Evolutionary conservation across 805 yeast species (phyloP), one percentile per base, ranked within the genome.

Genomic region (Blastobotrys mokoenaii): DNA sequence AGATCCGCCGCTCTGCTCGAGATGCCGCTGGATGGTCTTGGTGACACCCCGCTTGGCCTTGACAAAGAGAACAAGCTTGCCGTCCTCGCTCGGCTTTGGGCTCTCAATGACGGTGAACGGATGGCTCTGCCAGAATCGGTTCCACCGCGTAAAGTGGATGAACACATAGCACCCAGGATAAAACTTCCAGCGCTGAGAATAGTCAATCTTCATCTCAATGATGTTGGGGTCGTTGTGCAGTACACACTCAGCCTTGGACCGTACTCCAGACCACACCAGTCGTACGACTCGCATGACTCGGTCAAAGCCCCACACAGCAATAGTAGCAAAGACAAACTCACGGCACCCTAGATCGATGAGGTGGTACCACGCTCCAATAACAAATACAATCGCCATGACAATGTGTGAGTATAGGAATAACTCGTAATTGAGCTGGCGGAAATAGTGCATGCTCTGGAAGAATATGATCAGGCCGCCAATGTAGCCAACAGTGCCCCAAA

Each of bases 261-360:
- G 47, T 3, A 63, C 54, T 11, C 95, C 95, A 51, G 81, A 81
- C 18, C 66, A 55, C 9, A 72, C 44, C 1, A 84, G 60, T 43
- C 86, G 72, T 1, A 70, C 62, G 10, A 79, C 47, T 49, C 95
- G 70, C 12, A 75, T 54, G 1, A 76, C 49, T 45, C 89, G 68
- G 58, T 86, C 94, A 51, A 76, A 69, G 1, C 66, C 71, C 95
- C 95, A 87, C 3, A 85, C 66, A 0, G 77, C 80, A 48, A 76
- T 71, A 9, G 79, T 58, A 3, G 77, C 73, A 46, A 74, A 77
- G 16, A 73, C 35, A 30, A 8, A 53, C 65, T 72, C 74, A 42
- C 25, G 40, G 43, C 33, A 45, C 5, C 33, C 35, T 16, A 20
- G 27, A 11, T 41, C 47, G 15, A 38, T 41, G 39, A 55, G 35